phyloP scores from a whole-genome alignment of 345 rosid species.

The Bruguiera sexangula region DNA sequence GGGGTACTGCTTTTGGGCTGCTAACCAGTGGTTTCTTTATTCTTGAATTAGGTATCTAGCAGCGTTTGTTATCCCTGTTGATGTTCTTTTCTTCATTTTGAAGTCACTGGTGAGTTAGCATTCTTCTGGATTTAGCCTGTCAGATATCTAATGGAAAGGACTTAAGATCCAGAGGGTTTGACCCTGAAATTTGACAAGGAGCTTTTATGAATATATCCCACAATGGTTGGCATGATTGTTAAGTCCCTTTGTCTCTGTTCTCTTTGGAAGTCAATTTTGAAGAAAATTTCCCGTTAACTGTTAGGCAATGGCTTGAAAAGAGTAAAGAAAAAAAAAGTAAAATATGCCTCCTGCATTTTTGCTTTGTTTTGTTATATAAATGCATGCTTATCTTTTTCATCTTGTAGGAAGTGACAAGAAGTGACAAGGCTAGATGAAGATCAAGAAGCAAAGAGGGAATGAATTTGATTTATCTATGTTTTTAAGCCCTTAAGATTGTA shows the following conservation, averaged over 20 bases:
- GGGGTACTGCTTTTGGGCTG: conserved; percentile 10
- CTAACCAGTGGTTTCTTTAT: conserved; percentile 26
- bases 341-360: conserved; percentile 19
- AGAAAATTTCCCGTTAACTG: too few species aligned
- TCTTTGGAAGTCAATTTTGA: background rate
- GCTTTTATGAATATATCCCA: background rate
- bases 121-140: conserved; percentile 1
- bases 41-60: conserved; percentile 48
- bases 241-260: background rate
- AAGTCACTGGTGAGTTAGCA: conserved; percentile 32
- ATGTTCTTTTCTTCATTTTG: conserved; percentile 32
- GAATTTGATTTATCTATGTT: conserved; percentile 28
- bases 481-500: conserved; percentile 22
- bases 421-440: conserved; percentile 58
- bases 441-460: conserved; percentile 48
- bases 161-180: background rate
- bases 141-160: background rate
- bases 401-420: conserved; percentile 70
- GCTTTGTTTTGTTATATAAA: conserved; percentile 18
- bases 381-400: conserved; percentile 39
- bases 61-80: conserved; percentile 28
- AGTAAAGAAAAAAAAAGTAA: background rate
- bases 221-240: background rate
- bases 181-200: background rate
- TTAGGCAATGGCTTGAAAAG: background rate